Conservation (phyloP, 2,329 filamentous ascomycete genomes). For the Diaporthe amygdali region DNA sequence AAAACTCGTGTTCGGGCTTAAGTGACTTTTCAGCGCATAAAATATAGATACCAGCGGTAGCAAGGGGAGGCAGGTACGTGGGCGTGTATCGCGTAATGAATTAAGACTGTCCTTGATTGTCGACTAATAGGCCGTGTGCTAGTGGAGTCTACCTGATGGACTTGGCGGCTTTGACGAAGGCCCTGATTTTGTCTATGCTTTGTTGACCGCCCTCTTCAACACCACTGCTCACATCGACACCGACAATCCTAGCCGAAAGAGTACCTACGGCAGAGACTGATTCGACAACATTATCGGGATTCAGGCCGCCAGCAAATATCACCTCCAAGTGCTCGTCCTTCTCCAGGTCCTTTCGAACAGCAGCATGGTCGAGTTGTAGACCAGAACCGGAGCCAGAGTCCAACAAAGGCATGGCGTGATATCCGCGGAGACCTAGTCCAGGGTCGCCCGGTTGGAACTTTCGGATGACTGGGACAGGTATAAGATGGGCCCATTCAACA, state of each 20-base stretch:
- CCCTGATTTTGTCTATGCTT: slow-evolving; percentile 78
- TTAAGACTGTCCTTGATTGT: not conserved
- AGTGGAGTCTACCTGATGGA: slow-evolving; percentile 47
- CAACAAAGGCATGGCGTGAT: slow-evolving; percentile 82
- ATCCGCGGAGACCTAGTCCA: slow-evolving; percentile 76
- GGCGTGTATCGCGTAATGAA: not conserved
- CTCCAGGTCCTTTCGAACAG: slow-evolving; percentile 70
- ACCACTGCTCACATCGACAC: slow-evolving; percentile 92
- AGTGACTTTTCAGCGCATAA: not conserved
- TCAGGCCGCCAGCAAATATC: slow-evolving; percentile 84
- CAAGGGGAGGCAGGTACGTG: not conserved
- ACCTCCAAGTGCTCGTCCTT: slow-evolving; percentile 75
- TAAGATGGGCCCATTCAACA: slow-evolving; percentile 85
- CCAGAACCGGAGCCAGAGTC: slow-evolving; percentile 90
- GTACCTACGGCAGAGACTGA: slow-evolving; percentile 68
- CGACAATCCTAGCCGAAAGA: slow-evolving; percentile 68
- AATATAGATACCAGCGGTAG: not conserved
- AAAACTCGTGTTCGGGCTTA: not conserved
- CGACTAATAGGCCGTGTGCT: not conserved
- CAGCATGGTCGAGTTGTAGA: slow-evolving; percentile 73
- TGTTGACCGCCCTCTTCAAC: slow-evolving; percentile 87
- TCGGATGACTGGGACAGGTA: slow-evolving; percentile 90
- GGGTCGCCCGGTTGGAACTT: slow-evolving; percentile 79
- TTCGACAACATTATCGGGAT: slow-evolving; percentile 76
- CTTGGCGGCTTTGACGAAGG: slow-evolving; percentile 81